These are phyloP conservation scores for Smittium culicis DNA, from an alignment of 371 early-diverging fungal genomes.

Conservation along the genomic window DNA sequence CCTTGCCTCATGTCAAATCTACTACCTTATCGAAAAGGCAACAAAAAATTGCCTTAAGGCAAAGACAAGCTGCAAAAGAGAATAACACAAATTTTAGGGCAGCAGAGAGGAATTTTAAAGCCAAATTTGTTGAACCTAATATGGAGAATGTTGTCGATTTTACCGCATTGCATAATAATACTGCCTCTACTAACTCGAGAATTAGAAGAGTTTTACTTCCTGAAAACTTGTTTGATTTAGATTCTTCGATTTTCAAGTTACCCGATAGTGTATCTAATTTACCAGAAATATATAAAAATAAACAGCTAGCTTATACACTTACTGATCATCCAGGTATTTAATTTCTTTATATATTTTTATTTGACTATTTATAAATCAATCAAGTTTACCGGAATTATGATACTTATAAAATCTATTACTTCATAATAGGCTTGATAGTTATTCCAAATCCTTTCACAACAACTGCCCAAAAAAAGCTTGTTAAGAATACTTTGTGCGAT, in stretches of 20 bases:
- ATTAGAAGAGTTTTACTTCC: not conserved
- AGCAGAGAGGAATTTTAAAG: constrained; percentile 8
- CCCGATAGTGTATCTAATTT: not conserved
- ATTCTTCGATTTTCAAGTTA: not conserved
- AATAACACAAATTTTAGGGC: constrained; percentile 6
- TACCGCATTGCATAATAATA: constrained; percentile 19
- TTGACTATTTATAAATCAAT: not conserved
- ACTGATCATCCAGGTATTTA: not conserved
- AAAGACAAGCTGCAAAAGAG: not conserved
- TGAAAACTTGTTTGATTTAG: not conserved
- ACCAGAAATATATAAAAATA: not conserved
- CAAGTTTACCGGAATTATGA: not conserved
- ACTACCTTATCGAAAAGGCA: constrained; percentile 3
- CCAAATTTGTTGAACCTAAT: constrained; percentile 29
- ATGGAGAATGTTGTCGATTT: constrained; percentile 42
- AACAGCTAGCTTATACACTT: constrained; percentile 6
- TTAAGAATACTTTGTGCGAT: constrained; percentile 46
- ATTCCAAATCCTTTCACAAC: constrained; percentile 59
- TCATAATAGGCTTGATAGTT: constrained; percentile 46
- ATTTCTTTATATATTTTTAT: not conserved
- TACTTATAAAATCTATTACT: not conserved
- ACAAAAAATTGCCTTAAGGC: constrained; percentile 4
- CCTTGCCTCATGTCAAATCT: not conserved
- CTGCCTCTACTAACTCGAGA: not conserved
- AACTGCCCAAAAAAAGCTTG: constrained; percentile 44